Evolutionary conservation across 306 rosid genomes (phyloP).

Genomic region (Begonia peltatifolia): DNA sequence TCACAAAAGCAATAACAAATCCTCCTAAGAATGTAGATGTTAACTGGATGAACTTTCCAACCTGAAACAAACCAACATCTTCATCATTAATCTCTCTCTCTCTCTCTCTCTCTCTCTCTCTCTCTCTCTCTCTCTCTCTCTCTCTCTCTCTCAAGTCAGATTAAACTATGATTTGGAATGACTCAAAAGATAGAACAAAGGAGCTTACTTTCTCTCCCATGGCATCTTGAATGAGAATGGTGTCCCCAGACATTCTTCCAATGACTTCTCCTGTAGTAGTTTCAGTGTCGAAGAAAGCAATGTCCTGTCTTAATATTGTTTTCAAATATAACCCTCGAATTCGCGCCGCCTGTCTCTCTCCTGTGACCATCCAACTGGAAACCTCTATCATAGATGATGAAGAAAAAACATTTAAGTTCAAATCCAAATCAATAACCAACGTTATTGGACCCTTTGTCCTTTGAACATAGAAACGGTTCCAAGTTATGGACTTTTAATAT

Average conservation of each 20-base stretch:
- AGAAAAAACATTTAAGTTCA: not conserved
- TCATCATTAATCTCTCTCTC: not conserved
- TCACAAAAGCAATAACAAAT: conserved; percentile 43
- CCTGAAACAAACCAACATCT: conserved; percentile 26
- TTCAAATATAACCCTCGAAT: conserved; percentile 69
- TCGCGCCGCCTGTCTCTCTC: conserved; percentile 77
- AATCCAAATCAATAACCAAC: too few relatives aligned
- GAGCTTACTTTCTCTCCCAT: conserved; percentile 74
- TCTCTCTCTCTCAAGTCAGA: not conserved
- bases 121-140: too few relatives aligned
- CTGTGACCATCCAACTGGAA: conserved; percentile 84
- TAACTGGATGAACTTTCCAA: conserved; percentile 74
- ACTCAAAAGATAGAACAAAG: not conserved
- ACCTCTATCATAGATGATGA: conserved; percentile 38
- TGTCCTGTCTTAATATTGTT: conserved; percentile 67
- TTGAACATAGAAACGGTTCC: too few relatives aligned
- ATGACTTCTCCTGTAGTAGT: conserved; percentile 70
- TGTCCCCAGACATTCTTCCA: conserved; percentile 91
- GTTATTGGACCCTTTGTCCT: too few relatives aligned
- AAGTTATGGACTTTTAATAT: too few relatives aligned
- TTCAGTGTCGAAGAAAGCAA: conserved; percentile 75
- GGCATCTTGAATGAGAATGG: conserved; percentile 82
- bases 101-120: too few relatives aligned
- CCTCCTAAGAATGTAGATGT: conserved; percentile 56
- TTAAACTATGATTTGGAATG: not conserved